Evolutionary conservation across 208 protist genomes (phyloP).

Genomic region (Trypanosoma boissoni): DNA sequence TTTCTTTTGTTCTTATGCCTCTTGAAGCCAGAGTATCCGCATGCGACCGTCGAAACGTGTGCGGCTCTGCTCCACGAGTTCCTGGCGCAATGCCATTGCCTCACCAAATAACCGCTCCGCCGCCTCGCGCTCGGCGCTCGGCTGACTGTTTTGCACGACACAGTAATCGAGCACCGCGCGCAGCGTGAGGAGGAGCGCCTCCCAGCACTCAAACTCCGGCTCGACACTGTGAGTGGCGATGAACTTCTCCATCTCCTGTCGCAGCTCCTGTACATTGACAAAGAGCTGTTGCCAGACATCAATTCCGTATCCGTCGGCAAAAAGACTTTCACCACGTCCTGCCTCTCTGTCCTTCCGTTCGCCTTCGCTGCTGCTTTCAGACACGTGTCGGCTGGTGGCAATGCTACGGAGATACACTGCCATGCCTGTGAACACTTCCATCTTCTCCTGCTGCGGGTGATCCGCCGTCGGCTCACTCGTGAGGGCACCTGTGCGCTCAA

Average conservation of each 20-base stretch:
- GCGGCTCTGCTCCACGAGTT: constrained; percentile 73
- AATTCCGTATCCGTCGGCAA: constrained; percentile 36
- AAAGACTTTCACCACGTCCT: constrained; percentile 15
- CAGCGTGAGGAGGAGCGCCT: constrained; percentile 66
- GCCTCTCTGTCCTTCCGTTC: background rate
- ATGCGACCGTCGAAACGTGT: constrained; percentile 76
- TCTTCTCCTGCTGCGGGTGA: constrained; percentile 24
- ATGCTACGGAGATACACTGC: constrained; percentile 68
- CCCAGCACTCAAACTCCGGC: constrained; percentile 89
- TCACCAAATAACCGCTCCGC: constrained; percentile 51
- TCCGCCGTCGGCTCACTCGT: constrained; percentile 15
- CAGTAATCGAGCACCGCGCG: constrained; percentile 72
- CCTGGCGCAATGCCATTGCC: constrained; percentile 47
- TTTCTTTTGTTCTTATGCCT: constrained; percentile 30
- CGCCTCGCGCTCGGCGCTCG: constrained; percentile 24
- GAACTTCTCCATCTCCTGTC: constrained; percentile 65
- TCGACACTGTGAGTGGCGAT: constrained; percentile 39
- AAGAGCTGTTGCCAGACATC: constrained; percentile 58
- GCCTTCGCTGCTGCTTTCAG: background rate
- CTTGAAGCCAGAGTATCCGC: constrained; percentile 85
- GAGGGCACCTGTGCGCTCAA: constrained; percentile 40
- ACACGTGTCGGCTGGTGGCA: constrained; percentile 55
- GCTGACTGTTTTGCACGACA: constrained; percentile 53
- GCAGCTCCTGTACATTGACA: constrained; percentile 46
- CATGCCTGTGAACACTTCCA: constrained; percentile 85